These are phyloP conservation scores for Hevea brasiliensis DNA, from an alignment of 345 rosid species.

Conservation along the genomic window DNA sequence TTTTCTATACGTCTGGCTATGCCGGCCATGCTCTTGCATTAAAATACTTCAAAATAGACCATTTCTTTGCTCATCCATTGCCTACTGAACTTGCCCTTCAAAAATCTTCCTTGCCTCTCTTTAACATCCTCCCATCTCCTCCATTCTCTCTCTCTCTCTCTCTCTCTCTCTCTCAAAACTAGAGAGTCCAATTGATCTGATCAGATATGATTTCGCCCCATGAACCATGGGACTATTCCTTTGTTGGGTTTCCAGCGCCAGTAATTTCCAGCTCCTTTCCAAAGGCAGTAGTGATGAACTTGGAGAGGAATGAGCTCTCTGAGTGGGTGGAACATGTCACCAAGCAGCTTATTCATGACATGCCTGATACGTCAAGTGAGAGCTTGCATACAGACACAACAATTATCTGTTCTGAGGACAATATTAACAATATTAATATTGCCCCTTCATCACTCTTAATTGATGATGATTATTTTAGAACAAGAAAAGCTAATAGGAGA, in stretches of 20 bases:
- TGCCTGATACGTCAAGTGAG: constrained; percentile 31
- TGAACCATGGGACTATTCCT: constrained; percentile 34
- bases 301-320: constrained; percentile 53
- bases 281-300: constrained; percentile 24
- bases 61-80: constrained; percentile 35
- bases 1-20: constrained; percentile 41
- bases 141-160: neutral
- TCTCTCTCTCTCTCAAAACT: neutral
- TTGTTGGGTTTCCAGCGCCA: constrained; percentile 14
- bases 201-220: constrained; percentile 48
- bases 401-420: constrained; percentile 12
- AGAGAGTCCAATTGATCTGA: neutral
- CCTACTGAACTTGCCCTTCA: constrained; percentile 26
- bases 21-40: constrained; percentile 53
- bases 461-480: constrained; percentile 18
- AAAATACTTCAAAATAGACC: constrained; percentile 20
- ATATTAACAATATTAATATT: neutral
- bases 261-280: constrained; percentile 6
- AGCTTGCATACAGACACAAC: constrained; percentile 30
- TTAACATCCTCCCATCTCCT: constrained; percentile 30
- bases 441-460: neutral
- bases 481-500: constrained; percentile 28
- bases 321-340: constrained; percentile 71
- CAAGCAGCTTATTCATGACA: constrained; percentile 56
- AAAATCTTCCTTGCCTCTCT: constrained; percentile 21